Evolutionary conservation across 345 rosid species (phyloP), one percentile per base, ranked within the genome.

Genomic region (Camelina hispida): DNA sequence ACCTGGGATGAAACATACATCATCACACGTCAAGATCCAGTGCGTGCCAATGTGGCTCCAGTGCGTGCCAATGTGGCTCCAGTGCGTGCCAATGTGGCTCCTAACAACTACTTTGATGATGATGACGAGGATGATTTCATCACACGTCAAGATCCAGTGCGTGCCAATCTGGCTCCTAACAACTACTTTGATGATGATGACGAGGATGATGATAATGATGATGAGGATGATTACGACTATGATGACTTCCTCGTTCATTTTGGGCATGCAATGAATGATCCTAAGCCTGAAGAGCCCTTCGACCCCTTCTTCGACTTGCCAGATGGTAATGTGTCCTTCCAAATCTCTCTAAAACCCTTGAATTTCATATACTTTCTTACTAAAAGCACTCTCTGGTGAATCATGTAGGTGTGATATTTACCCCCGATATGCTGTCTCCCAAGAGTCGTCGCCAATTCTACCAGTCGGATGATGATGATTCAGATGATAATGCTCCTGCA

Each of bases 1-100:
- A 35, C 57, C 69, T 83, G 82, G 91, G 77, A 83, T 34, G 85
- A 79, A 62, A 74, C 37, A 23, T 56, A 64, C 68, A 69, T 82
- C 68, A 69, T 82, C 25, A 73, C 56, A 6, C 52, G 50, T 62
- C 57, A 22, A 53, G 62, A 32, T 60, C 66, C 69, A 50, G 74
- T 18, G 46, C 43, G 1, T 67, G 61, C 10, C 9, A 0, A 50
- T 59, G 32, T 9, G 60, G 71, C n/a, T n/a, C n/a, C 11, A 25
- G 28, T 25, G 28, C 28, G 28, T 25, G 61, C 10, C 9, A 0
- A 50, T 59, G 22, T 9, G 60, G 65, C n/a, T n/a, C 66, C 68
- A 48, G 73, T 18, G 44, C 43, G 0, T 67, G 61, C 10, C 8
- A 0, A 50, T 59, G 22, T 9, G 60, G 71, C n/a, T n/a, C n/a